Percentiles rank a stretch among this genome's conserved stretches.
Evolutionary conservation across 2,329 filamentous ascomycete genomes (phyloP).

Genomic region (Stagonosporopsis cucurbitacearum): DNA sequence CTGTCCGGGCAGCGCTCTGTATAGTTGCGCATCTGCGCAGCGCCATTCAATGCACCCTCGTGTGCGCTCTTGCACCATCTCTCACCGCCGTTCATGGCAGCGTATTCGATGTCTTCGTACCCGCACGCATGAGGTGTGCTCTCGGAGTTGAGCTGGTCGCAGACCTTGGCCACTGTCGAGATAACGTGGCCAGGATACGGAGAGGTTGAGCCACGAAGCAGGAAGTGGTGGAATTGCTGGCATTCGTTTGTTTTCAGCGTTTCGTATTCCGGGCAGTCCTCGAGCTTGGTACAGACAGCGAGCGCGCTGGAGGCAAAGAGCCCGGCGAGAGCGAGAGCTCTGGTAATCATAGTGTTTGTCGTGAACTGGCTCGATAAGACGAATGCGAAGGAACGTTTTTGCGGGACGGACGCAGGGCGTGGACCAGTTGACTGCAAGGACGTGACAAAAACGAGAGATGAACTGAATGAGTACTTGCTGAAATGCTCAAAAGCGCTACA

Average conservation of each 20-base stretch:
- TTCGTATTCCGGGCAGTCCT: conserved; percentile 33
- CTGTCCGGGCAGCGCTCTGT: conserved; percentile 36
- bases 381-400: conserved; percentile 3
- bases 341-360: conserved; percentile 26
- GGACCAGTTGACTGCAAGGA: neutral
- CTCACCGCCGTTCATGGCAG: conserved; percentile 34
- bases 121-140: conserved; percentile 33
- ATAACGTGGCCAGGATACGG: conserved; percentile 38
- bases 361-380: neutral
- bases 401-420: neutral
- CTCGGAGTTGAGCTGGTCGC: conserved; percentile 32
- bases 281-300: conserved; percentile 38
- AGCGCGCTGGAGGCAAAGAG: conserved; percentile 24
- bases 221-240: conserved; percentile 36
- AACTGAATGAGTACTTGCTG: neutral
- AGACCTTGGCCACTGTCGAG: conserved; percentile 35
- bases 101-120: conserved; percentile 37
- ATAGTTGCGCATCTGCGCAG: conserved; percentile 38
- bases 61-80: conserved; percentile 36
- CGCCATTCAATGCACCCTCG: conserved; percentile 34
- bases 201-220: conserved; percentile 36
- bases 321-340: conserved; percentile 25
- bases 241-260: conserved; percentile 33
- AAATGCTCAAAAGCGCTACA: conserved; percentile 2
- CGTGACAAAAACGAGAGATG: conserved; percentile 2